Conservation (phyloP, 768 basidiomycete species). For the Boletus tomentosulus region DNA sequence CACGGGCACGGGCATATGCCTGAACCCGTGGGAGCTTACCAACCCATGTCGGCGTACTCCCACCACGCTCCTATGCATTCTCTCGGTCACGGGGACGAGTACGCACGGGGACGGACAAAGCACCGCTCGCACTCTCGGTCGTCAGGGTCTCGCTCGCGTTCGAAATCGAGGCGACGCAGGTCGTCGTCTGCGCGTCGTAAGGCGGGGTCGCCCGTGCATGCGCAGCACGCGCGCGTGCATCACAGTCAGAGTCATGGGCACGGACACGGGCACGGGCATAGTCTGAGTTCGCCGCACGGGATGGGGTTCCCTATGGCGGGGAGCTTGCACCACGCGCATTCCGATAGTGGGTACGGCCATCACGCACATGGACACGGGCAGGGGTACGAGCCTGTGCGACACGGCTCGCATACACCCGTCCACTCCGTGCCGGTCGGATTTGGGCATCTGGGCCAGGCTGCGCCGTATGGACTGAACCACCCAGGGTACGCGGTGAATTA, state of each 20-base stretch:
- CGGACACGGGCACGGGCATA: not conserved
- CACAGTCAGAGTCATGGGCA: not conserved
- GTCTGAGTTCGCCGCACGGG: not conserved
- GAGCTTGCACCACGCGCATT: not conserved
- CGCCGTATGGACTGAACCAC: not conserved
- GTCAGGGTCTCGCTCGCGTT: conserved; percentile 12
- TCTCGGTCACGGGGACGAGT: not conserved
- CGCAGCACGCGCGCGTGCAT: not conserved
- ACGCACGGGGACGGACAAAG: not conserved
- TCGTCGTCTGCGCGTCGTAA: not conserved
- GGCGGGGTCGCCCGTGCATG: not conserved
- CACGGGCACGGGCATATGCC: not conserved
- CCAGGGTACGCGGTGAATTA: not conserved
- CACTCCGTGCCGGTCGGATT: conserved; percentile 3
- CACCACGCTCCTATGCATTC: not conserved
- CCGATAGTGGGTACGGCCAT: not conserved
- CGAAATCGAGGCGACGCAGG: not conserved
- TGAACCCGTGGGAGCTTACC: not conserved
- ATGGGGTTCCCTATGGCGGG: not conserved
- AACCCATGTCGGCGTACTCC: not conserved
- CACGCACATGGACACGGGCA: not conserved
- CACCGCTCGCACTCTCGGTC: not conserved
- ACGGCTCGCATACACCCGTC: conserved; percentile 2
- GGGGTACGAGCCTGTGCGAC: not conserved
- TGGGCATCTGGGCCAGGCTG: no score